Base-by-base conservation (phyloP, 2,329 filamentous ascomycete genomes). In the Beauveria sp. region DNA sequence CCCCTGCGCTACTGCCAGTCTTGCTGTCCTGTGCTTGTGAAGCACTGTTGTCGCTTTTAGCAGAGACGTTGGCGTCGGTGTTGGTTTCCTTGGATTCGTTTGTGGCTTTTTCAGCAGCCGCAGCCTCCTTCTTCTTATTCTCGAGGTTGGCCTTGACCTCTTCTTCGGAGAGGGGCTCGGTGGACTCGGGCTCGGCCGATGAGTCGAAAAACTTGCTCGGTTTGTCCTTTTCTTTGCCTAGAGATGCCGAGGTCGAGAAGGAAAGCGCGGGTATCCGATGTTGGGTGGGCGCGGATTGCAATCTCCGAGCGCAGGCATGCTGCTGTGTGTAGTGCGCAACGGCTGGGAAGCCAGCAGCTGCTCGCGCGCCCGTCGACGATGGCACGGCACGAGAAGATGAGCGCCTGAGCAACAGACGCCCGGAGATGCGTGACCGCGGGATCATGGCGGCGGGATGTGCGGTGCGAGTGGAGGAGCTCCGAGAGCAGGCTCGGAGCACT, bases 151-250 rank as follows among this genome's bases (percentile, higher is more conserved):
- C 78, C 67, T 81, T 79, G 59, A 75, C 73, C 66, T 83, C 80
- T 64, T 84, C 80, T 60, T 83, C 80, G 8, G 79, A 77, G 10
- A 84, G 72, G 0, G 80, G 77, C 65, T 82, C 78, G 24, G 73
- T 74, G 12, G 70, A 58, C 22, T 71, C 68, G 61, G 75, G 74
- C 56, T 77, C 72, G 6, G 56, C 46, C n/a, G 77, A 67, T 8
- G 76, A 75, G 65, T 84, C 79, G 62, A 85, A 82, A 65, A 83
- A 83, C 22, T 72, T 71, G 5, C 72, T 74, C 62, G 80, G 79
- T 46, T 72, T 70, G 70, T 75, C 73, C 53, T 73, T 74, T 47
- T 77, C 73, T 56, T 75, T 77, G 45, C 67, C 65, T 34, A 74
- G 62, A 42, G 66, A 65, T 59, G 68, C 65, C 30, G 70, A 69